phyloP scores from a whole-genome alignment of 352 stramenopile species.

The Phytopythium kandeliae region DNA sequence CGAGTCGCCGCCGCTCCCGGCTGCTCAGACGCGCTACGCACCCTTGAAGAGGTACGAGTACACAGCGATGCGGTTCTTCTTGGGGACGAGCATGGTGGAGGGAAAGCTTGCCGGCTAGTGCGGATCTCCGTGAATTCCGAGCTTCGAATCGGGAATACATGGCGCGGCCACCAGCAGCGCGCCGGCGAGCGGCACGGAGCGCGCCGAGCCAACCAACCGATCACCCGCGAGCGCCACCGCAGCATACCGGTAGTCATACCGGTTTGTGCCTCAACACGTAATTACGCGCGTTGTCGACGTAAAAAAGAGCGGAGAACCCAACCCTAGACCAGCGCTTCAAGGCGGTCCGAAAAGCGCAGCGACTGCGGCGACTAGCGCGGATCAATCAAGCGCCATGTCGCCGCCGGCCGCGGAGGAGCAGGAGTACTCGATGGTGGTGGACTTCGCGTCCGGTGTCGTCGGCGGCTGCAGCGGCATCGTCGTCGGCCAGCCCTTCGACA shows the following conservation, averaged over 20 bases:
- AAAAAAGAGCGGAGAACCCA: too few species aligned
- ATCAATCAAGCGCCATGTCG: conserved; percentile 12
- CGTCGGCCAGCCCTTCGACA: conserved; percentile 60
- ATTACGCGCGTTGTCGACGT: too few species aligned
- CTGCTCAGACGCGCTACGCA: conserved; percentile 28
- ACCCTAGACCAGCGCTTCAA: too few species aligned
- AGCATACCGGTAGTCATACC: too few species aligned
- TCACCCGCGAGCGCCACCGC: too few species aligned
- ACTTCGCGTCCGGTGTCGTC: conserved; percentile 43
- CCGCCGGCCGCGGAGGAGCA: conserved; percentile 5
- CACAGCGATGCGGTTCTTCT: conserved; percentile 98
- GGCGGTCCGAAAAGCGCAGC: too few species aligned
- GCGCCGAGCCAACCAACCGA: conserved; percentile 18
- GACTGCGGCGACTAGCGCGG: too few species aligned
- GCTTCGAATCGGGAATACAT: conserved; percentile 54
- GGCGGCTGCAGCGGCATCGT: conserved; percentile 45
- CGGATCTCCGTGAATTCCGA: conserved; percentile 76
- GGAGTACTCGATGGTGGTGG: conserved; percentile 30
- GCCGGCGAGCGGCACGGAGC: too few species aligned
- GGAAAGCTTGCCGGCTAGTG: conserved; percentile 87
- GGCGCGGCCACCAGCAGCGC: background rate
- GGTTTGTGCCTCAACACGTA: too few species aligned
- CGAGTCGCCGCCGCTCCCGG: too few species aligned
- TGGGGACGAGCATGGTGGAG: conserved; percentile 90
- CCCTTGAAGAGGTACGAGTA: conserved; percentile 98